These are phyloP conservation scores for Knoxdaviesia proteae DNA, from an alignment of 2,329 filamentous ascomycete genomes.

Conservation along the genomic window DNA sequence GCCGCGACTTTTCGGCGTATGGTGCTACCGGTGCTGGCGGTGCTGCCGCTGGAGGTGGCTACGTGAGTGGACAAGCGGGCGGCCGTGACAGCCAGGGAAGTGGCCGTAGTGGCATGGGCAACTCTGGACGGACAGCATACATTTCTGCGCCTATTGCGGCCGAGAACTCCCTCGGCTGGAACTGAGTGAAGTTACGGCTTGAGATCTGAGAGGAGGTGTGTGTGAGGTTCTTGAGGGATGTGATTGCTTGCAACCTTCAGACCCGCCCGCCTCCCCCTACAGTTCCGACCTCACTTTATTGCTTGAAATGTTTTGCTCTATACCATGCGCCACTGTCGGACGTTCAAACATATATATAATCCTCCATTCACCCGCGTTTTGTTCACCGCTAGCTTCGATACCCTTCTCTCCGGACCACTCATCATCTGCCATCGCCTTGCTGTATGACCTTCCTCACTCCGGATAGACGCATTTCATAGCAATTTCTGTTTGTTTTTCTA, in stretches of 20 bases:
- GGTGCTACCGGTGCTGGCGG: slow-evolving; percentile 24
- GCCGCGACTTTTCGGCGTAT: slow-evolving; percentile 33
- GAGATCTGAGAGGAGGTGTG: too few relatives aligned
- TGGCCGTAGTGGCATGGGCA: slow-evolving; percentile 31
- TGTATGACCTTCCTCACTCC: slow-evolving; percentile 1
- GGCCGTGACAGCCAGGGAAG: slow-evolving; percentile 41
- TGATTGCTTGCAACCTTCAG: too few relatives aligned
- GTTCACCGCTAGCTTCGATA: not conserved
- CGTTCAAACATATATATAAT: too few relatives aligned
- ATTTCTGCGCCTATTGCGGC: slow-evolving; percentile 83
- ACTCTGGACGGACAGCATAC: slow-evolving; percentile 35
- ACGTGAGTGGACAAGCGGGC: too few relatives aligned
- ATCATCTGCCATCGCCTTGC: not conserved
- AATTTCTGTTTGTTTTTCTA: not conserved
- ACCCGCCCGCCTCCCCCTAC: too few relatives aligned
- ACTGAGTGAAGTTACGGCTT: slow-evolving; percentile 23
- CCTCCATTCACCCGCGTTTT: too few relatives aligned
- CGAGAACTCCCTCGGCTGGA: slow-evolving; percentile 92
- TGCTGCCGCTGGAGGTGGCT: too few relatives aligned
- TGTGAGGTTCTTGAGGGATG: too few relatives aligned
- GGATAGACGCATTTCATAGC: too few relatives aligned
- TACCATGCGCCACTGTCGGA: too few relatives aligned
- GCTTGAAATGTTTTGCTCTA: too few relatives aligned
- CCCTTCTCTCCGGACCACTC: not conserved
- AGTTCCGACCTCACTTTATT: too few relatives aligned